Conservation (phyloP, 306 rosid genomes). For the Myrica gale region DNA sequence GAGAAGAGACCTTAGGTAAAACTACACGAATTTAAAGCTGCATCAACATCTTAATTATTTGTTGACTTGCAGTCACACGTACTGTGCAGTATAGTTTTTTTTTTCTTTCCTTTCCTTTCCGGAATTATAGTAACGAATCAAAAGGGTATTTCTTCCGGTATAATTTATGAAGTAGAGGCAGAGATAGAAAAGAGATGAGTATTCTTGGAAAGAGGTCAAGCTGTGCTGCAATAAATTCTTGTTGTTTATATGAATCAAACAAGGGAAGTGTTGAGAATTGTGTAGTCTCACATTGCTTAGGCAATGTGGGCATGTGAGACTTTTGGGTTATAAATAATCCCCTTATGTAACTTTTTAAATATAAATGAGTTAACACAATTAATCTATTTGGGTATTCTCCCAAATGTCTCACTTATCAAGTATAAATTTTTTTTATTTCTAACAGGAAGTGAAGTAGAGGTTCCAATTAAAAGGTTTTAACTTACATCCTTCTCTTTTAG, state of each 20-base stretch:
- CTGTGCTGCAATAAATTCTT: conserved; percentile 17
- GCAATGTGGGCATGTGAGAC: too few species aligned
- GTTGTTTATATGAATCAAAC: conserved; percentile 41
- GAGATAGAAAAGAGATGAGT: neutral
- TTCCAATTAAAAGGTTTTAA: conserved; percentile 22
- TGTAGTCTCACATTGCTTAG: too few species aligned
- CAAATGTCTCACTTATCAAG: too few species aligned
- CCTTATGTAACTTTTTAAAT: too few species aligned
- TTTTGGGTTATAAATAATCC: too few species aligned
- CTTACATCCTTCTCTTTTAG: conserved; percentile 26
- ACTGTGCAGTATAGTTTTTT: conserved; percentile 25
- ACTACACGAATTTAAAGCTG: conserved; percentile 12
- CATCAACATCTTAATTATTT: conserved; percentile 12
- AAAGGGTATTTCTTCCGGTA: conserved; percentile 18
- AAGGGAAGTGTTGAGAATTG: conserved; percentile 18
- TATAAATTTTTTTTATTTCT: too few species aligned
- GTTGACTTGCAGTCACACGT: conserved; percentile 27
- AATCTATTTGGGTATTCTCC: too few species aligned
- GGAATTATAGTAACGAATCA: conserved; percentile 13
- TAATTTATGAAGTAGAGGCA: conserved; percentile 18
- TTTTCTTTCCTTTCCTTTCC: conserved; percentile 14
- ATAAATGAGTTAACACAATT: too few species aligned
- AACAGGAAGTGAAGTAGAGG: conserved; percentile 10
- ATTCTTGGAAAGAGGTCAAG: conserved; percentile 13
- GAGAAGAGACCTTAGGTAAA: conserved; percentile 58